A percentile compares a stretch with the other conserved stretches of the same genome.
phyloP scores from a whole-genome alignment of 169 alveolate species.

The Plasmodium adleri region DNA sequence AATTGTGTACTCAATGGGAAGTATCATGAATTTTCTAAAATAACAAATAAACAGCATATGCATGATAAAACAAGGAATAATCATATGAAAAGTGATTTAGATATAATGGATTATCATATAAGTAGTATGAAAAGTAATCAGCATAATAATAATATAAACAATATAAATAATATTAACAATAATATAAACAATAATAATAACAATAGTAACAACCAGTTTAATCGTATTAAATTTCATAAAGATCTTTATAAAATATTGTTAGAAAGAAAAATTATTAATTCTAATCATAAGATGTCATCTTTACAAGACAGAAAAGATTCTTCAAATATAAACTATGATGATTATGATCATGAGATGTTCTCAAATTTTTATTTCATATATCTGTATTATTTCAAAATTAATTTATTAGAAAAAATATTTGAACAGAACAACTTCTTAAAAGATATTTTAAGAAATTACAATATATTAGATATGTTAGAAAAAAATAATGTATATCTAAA shows the following conservation, averaged over 20 bases:
- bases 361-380: constrained; percentile 10
- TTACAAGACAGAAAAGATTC: neutral
- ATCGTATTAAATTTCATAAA: neutral
- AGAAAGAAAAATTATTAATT: neutral
- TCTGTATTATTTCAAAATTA: constrained; percentile 31
- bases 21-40: constrained; percentile 47
- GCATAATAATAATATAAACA: neutral
- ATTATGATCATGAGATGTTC: neutral
- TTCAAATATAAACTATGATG: too few species aligned
- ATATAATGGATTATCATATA: neutral
- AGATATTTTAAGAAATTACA: constrained; percentile 34
- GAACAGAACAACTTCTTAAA: constrained; percentile 48
- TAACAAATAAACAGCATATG: constrained; percentile 34
- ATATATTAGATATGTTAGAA: constrained; percentile 27
- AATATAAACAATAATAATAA: too few species aligned
- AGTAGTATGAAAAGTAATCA: neutral
- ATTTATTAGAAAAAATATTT: constrained; percentile 42
- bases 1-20: constrained; percentile 17
- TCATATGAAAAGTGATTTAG: neutral
- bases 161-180: neutral
- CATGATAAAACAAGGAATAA: constrained; percentile 9
- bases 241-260: constrained; percentile 15
- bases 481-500: constrained; percentile 33
- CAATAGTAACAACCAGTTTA: neutral
- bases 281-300: neutral